A percentile compares a stretch with the other conserved stretches of the same genome.
phyloP scores from a whole-genome alignment of 1,139 yeast species.

The Zygosaccharomyces pseudobailii region DNA sequence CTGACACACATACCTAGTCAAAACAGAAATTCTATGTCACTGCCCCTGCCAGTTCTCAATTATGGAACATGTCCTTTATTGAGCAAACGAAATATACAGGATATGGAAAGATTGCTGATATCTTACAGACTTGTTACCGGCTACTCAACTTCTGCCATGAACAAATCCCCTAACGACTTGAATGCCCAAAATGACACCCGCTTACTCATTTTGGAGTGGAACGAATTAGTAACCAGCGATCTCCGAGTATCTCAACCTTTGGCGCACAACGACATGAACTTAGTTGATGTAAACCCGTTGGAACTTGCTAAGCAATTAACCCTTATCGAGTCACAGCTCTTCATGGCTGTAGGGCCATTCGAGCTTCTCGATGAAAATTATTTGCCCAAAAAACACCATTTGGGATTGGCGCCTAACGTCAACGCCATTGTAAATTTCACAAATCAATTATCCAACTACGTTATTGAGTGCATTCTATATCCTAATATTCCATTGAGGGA shows the following conservation, averaged over 20 bases:
- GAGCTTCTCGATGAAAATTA: slow-evolving; percentile 76
- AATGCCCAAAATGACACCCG: slow-evolving; percentile 9
- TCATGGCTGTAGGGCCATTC: slow-evolving; percentile 59
- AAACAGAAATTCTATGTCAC: slow-evolving; percentile 29
- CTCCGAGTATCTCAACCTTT: slow-evolving; percentile 5
- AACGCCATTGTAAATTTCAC: slow-evolving; percentile 66
- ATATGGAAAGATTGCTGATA: slow-evolving; percentile 32
- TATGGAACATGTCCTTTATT: slow-evolving; percentile 33
- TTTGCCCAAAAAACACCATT: slow-evolving; percentile 56
- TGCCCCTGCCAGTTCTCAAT: slow-evolving; percentile 34
- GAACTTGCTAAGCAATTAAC: slow-evolving; percentile 86
- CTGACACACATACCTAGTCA: slow-evolving; percentile 33
- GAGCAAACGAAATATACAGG: slow-evolving; percentile 31
- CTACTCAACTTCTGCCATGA: slow-evolving; percentile 1
- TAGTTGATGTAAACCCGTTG: slow-evolving; percentile 68
- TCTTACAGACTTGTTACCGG: slow-evolving; percentile 24
- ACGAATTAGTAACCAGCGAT: slow-evolving; percentile 7
- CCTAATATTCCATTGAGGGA: slow-evolving; percentile 39
- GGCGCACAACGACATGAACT: slow-evolving; percentile 37
- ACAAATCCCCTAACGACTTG: slow-evolving; percentile 1
- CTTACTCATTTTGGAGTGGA: slow-evolving; percentile 15
- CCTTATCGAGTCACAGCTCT: slow-evolving; percentile 68
- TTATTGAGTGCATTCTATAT: slow-evolving; percentile 68
- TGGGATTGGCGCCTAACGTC: slow-evolving; percentile 68
- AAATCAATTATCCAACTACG: slow-evolving; percentile 76